Percentiles rank a stretch among this genome's conserved stretches.
These are phyloP conservation scores for Serendipita indica DNA, from an alignment of 768 basidiomycete genomes.

Conservation along the genomic window DNA sequence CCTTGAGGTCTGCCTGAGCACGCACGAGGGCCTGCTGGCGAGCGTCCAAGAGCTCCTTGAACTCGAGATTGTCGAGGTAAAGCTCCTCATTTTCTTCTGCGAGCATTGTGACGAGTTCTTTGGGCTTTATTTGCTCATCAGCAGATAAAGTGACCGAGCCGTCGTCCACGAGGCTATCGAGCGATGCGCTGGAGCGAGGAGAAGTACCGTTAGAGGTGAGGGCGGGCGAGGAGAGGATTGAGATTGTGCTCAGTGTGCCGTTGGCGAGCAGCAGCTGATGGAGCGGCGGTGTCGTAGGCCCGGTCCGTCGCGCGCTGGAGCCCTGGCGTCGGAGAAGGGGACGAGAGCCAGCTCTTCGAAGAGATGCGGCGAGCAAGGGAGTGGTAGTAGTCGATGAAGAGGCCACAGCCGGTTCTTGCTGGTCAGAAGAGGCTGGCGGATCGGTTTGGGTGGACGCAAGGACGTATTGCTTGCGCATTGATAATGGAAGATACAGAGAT, in stretches of 20 bases:
- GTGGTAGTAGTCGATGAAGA: neutral
- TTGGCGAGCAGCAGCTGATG: constrained; percentile 6
- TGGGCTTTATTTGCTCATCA: neutral
- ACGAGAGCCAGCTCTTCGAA: neutral
- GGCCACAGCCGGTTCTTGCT: neutral
- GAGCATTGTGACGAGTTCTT: neutral
- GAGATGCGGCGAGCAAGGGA: neutral
- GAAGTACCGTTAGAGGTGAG: neutral
- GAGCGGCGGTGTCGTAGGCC: neutral
- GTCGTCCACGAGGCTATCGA: constrained; percentile 3
- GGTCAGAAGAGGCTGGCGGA: neutral
- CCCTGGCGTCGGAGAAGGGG: too few species aligned
- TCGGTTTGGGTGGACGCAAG: too few species aligned
- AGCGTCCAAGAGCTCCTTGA: neutral
- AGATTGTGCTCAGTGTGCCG: neutral
- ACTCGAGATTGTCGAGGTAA: neutral
- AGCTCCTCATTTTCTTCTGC: neutral
- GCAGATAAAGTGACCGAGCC: neutral
- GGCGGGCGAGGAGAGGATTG: neutral
- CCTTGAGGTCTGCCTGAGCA: neutral
- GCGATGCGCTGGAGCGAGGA: neutral
- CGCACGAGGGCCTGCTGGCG: neutral
- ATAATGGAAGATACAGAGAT: neutral
- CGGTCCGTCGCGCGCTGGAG: neutral
- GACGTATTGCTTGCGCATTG: too few species aligned